phyloP scores from a whole-genome alignment of 768 basidiomycete genomes.

The Coprinellus micaceus region DNA sequence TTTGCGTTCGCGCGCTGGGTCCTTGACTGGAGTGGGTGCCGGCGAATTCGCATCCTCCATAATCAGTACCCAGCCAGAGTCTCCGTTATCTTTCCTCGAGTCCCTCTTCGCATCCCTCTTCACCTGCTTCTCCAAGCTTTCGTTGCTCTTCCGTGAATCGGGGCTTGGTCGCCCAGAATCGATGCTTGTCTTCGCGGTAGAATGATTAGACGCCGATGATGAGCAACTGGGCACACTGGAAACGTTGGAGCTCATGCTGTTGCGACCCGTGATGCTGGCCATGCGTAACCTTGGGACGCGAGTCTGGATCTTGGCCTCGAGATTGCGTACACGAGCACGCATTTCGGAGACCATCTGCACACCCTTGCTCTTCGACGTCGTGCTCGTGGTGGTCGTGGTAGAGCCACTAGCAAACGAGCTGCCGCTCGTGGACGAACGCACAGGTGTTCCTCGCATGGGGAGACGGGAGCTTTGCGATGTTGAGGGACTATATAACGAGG shows the following conservation, averaged over 20 bases:
- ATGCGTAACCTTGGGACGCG: constrained; percentile 81
- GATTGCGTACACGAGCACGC: constrained; percentile 75
- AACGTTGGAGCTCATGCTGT: constrained; percentile 31
- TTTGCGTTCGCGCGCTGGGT: constrained; percentile 45
- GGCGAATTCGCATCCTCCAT: constrained; percentile 89
- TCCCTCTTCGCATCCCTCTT: constrained; percentile 46
- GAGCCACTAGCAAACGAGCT: constrained; percentile 35
- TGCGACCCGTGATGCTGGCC: constrained; percentile 66
- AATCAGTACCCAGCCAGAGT: constrained; percentile 83
- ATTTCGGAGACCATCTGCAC: constrained; percentile 93
- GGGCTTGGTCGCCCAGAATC: constrained; percentile 41
- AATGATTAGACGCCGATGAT: constrained; percentile 34
- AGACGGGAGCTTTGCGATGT: constrained; percentile 44
- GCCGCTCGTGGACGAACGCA: constrained; percentile 20
- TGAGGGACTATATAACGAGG: constrained; percentile 41
- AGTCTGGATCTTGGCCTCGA: constrained; percentile 86
- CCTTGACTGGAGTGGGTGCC: constrained; percentile 66
- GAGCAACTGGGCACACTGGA: constrained; percentile 26
- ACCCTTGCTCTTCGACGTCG: constrained; percentile 69
- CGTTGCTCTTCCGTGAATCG: constrained; percentile 45
- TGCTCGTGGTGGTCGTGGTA: constrained; percentile 36
- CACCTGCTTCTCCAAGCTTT: constrained; percentile 40
- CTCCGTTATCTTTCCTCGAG: no score
- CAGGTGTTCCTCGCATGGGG: constrained; percentile 24
- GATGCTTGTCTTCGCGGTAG: constrained; percentile 42